Base-by-base conservation (phyloP, 208 protist species). In the Kentomonas sorsogonicus region DNA sequence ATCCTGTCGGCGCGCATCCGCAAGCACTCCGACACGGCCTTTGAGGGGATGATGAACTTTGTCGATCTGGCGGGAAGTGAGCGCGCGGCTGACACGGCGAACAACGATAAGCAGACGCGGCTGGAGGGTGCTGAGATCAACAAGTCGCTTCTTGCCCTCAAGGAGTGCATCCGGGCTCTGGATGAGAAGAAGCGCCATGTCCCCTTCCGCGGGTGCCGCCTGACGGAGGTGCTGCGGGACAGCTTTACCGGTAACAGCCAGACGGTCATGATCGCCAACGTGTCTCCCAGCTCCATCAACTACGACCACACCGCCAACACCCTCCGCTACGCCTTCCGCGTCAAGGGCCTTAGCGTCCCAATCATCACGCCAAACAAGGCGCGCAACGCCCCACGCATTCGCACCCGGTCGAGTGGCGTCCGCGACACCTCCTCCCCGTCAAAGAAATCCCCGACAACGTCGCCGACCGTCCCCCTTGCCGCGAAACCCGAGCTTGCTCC, bases 41-140 rank as follows among this genome's bases (percentile, higher is more conserved):
- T 83, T 26, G 48, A 44, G 27, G 88, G 83, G 1, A 74, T 50
- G 27, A 36, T 95, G 13, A 97, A 94, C 41, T 97, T 99, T 60
- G 98, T 99, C 31, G 98, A 99, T 69, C 71, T 99, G 6, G 98
- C 98, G 10, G 98, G 98, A 13, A 97, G 80, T 47, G 98, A 99
- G 73, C 66, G 98, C 40, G 94, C 83, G 2, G 87, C 86, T 0
- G 97, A 99, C 67, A 98, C 96, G 0, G 66, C 62, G 5, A 62
- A 89, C 33, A 81, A 73, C 22, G 91, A 98, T 67, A 69, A 79
- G 27, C 79, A 94, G 45, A 98, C 94, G 30, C 83, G 94, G 18
- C 86, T 98, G 71, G 96, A 98, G 71, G 95, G 96, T 1, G 95
- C 97, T n/a, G 96, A 99, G 54, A 99, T 99, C 68, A 99, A 99